These are phyloP conservation scores for Mycena rosella DNA, from an alignment of 768 basidiomycete genomes.

Conservation along the genomic window DNA sequence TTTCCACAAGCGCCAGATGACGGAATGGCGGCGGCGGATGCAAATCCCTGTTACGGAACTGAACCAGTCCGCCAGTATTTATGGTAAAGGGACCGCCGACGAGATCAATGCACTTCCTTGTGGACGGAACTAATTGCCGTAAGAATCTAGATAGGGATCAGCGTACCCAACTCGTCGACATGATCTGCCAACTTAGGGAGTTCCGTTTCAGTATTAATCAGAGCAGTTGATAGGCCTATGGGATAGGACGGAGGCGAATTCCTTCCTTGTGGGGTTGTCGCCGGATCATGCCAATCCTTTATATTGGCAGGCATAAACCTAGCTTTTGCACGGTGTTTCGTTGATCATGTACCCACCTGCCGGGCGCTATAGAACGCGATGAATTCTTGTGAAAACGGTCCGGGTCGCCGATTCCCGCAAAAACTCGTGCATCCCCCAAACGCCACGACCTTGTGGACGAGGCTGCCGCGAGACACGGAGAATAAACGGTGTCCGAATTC, in stretches of 20 bases:
- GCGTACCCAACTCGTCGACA: slow-evolving; percentile 25
- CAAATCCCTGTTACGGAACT: slow-evolving; percentile 24
- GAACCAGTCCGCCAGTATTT: slow-evolving; percentile 35
- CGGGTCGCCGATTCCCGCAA: not conserved
- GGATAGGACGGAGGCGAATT: not conserved
- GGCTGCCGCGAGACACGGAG: slow-evolving; percentile 5
- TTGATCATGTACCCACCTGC: too few relatives aligned
- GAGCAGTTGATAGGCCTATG: not conserved
- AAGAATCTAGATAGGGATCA: slow-evolving; percentile 32
- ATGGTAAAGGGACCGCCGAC: slow-evolving; percentile 26
- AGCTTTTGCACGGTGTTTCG: too few relatives aligned
- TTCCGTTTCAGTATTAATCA: slow-evolving; percentile 1
- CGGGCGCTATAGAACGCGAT: slow-evolving; percentile 19
- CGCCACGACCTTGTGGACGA: not conserved
- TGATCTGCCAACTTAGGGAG: slow-evolving; percentile 36
- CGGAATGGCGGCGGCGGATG: slow-evolving; percentile 13
- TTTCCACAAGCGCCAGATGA: not conserved
- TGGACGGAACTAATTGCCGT: slow-evolving; percentile 22
- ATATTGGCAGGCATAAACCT: too few relatives aligned
- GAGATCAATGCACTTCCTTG: slow-evolving; percentile 9
- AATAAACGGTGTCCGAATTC: slow-evolving; percentile 15
- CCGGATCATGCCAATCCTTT: slow-evolving; percentile 28
- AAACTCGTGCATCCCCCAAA: not conserved
- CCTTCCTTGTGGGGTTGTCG: slow-evolving; percentile 11
- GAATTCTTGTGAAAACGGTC: not conserved